A percentile compares a stretch with the other conserved stretches of the same genome.
phyloP scores from a whole-genome alignment of 257 asterid species.

The Solanum boliviense region DNA sequence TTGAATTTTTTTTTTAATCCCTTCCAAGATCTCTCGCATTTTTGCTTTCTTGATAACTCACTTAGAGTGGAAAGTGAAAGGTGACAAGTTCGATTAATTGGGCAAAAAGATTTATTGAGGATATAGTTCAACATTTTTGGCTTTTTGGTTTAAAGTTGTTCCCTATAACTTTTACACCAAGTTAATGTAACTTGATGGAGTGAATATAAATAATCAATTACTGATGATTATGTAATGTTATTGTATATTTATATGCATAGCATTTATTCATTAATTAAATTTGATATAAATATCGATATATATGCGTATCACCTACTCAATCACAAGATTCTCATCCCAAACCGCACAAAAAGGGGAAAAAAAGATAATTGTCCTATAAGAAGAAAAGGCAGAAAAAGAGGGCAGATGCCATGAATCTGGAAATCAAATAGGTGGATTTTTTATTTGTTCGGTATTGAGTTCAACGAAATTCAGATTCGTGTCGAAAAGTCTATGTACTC shows the following conservation, averaged over 20 bases:
- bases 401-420: not conserved
- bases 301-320: not conserved
- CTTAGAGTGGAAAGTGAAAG: no score
- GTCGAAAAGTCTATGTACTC: accelerated
- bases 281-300: no score
- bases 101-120: not conserved
- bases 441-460: no score
- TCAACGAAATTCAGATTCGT: no score
- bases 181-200: not conserved
- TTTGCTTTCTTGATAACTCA: no score
- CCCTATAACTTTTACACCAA: not conserved
- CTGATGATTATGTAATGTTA: no score
- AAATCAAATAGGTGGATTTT: not conserved
- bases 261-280: no score
- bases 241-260: no score
- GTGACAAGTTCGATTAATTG: not conserved
- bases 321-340: not conserved
- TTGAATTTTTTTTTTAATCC: not conserved
- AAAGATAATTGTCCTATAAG: no score
- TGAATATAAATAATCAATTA: no score
- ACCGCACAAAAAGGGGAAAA: not conserved
- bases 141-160: not conserved
- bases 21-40: not conserved
- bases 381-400: not conserved
- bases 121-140: not conserved